These are phyloP conservation scores for Aspergillus clavatus DNA, from an alignment of 2,329 filamentous ascomycete genomes.

Conservation along the genomic window DNA sequence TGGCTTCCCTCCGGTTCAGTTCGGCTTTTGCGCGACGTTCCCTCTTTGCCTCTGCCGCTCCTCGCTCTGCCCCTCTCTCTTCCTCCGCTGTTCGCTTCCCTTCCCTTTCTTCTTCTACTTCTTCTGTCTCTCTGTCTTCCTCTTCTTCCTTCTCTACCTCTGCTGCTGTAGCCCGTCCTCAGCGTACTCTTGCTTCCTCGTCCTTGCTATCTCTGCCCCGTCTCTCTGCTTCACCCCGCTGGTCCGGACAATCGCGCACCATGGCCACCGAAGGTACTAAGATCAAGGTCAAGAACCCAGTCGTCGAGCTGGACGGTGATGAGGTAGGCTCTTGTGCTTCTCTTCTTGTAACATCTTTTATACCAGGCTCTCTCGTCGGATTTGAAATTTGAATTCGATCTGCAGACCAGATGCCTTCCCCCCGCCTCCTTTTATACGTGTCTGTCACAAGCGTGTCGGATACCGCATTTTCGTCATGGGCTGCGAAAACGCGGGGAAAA, in stretches of 20 bases:
- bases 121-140: conserved; percentile 21
- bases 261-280: conserved; percentile 58
- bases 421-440: conserved; percentile 10
- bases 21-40: conserved; percentile 37
- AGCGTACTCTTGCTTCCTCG: conserved; percentile 23
- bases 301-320: conserved; percentile 93
- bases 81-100: conserved; percentile 20
- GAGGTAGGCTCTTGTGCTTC: conserved; percentile 41
- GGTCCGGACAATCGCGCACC: conserved; percentile 40
- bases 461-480: conserved; percentile 24
- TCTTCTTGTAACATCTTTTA: too few relatives aligned
- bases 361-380: neutral
- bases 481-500: conserved; percentile 29
- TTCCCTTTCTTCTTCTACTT: conserved; percentile 13
- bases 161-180: conserved; percentile 21
- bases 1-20: conserved; percentile 36
- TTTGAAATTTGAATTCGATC: conserved; percentile 1
- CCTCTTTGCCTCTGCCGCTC: conserved; percentile 21
- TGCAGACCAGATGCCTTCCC: conserved; percentile 1
- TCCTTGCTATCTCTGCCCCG: conserved; percentile 21
- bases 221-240: conserved; percentile 25
- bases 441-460: conserved; percentile 3
- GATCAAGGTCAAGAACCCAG: conserved; percentile 99
- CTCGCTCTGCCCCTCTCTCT: conserved; percentile 27
- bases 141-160: conserved; percentile 25